These are phyloP conservation scores for Phaeolepiota aurea DNA, from an alignment of 768 basidiomycete genomes.

Conservation along the genomic window DNA sequence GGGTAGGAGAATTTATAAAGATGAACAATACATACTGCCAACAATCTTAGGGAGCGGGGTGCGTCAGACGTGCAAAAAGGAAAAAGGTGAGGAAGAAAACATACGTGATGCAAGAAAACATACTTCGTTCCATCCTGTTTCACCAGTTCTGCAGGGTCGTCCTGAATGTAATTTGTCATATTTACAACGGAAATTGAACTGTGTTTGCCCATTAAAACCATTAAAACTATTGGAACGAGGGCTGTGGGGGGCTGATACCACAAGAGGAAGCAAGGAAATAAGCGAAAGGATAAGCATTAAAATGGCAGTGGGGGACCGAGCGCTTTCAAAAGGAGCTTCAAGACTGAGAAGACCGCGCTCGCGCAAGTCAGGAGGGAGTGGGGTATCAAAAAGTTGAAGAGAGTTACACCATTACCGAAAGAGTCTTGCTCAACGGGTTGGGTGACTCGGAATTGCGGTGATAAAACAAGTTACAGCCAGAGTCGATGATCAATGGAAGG, in stretches of 20 bases:
- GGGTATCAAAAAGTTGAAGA: not conserved
- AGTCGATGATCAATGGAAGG: not conserved
- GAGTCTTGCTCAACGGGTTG: not conserved
- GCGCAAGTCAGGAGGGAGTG: not conserved
- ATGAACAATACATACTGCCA: conserved; percentile 29
- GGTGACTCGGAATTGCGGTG: too few relatives aligned
- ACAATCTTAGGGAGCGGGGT: conserved; percentile 24
- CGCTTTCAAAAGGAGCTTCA: conserved; percentile 9
- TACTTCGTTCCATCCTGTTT: conserved; percentile 38
- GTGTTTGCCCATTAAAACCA: conserved; percentile 7
- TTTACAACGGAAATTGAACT: conserved; percentile 9
- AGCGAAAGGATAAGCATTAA: conserved; percentile 7
- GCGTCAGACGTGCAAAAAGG: not conserved
- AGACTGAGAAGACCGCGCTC: conserved; percentile 4
- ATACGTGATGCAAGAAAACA: conserved; percentile 44
- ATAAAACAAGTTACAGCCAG: not conserved
- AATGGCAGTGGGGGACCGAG: conserved; percentile 6
- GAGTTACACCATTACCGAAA: not conserved
- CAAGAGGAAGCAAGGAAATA: conserved; percentile 3
- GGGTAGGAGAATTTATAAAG: not conserved
- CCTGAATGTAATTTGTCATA: conserved; percentile 7
- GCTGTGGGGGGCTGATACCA: conserved; percentile 3
- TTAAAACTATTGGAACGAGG: not conserved
- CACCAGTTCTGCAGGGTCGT: conserved; percentile 18
- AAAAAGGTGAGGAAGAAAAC: conserved; percentile 8